Percentiles rank a stretch among this genome's conserved stretches.
phyloP scores from a whole-genome alignment of 2,329 filamentous ascomycete species.

The Hypomyces rosellus region DNA sequence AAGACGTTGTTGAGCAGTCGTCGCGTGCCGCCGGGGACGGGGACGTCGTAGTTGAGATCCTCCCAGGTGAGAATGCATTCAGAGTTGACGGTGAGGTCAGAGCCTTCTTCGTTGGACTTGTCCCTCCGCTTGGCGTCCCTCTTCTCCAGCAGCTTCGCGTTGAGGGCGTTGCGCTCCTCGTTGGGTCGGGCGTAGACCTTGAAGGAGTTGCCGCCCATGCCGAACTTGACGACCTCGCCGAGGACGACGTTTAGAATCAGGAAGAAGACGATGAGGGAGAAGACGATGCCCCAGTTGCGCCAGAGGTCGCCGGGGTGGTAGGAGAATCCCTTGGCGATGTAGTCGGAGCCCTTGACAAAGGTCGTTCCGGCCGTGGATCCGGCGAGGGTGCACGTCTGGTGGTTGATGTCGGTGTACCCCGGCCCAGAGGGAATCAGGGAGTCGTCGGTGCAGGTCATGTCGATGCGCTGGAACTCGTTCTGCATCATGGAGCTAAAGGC shows the following conservation, averaged over 20 bases:
- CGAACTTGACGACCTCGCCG: slow-evolving; percentile 72
- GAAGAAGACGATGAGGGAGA: slow-evolving; percentile 70
- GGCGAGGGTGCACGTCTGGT: slow-evolving; percentile 76
- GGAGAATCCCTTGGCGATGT: slow-evolving; percentile 62
- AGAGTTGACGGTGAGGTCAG: slow-evolving; percentile 51
- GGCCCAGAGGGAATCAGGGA: slow-evolving; percentile 67
- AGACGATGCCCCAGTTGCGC: slow-evolving; percentile 78
- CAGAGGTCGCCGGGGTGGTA: slow-evolving; percentile 65
- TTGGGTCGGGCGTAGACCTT: slow-evolving; percentile 70
- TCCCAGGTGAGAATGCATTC: slow-evolving; percentile 79
- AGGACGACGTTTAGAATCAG: slow-evolving; percentile 68
- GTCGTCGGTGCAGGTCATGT: slow-evolving; percentile 60
- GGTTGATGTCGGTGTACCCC: slow-evolving; percentile 61
- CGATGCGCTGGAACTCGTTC: slow-evolving; percentile 70
- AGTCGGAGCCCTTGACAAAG: slow-evolving; percentile 58
- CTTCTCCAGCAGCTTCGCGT: slow-evolving; percentile 55
- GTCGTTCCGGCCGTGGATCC: slow-evolving; percentile 62
- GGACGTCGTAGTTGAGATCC: slow-evolving; percentile 70
- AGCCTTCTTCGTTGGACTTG: slow-evolving; percentile 37
- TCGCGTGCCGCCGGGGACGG: slow-evolving; percentile 49
- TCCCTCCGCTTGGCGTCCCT: slow-evolving; percentile 47
- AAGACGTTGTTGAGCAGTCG: slow-evolving; percentile 50
- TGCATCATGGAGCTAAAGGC: slow-evolving; percentile 76
- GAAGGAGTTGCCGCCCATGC: slow-evolving; percentile 73
- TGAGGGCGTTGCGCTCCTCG: slow-evolving; percentile 59